Percentiles rank a stretch among this genome's conserved stretches.
phyloP scores from a whole-genome alignment of 176 grass and related monocot genomes.

The Aegilops umbellulata region DNA sequence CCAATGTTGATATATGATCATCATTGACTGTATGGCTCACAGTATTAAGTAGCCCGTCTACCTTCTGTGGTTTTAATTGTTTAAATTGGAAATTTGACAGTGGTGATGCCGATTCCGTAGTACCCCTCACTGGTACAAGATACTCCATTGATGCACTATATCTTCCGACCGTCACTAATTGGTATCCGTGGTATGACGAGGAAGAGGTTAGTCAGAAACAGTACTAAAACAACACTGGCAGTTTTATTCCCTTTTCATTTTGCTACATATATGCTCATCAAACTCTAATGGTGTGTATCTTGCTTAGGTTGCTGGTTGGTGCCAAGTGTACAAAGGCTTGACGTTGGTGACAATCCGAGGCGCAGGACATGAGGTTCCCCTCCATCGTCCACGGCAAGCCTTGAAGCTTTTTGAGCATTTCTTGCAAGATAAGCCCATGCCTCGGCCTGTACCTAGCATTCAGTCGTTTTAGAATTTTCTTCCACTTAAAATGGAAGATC shows the following conservation, averaged over 20 bases:
- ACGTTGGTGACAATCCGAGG: conserved; percentile 55
- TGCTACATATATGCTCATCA: neutral
- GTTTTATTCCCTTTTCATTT: neutral
- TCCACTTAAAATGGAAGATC: neutral
- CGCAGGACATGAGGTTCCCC: conserved; percentile 67
- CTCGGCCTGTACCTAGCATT: conserved; percentile 29
- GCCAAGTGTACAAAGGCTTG: conserved; percentile 60
- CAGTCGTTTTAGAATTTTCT: conserved; percentile 28
- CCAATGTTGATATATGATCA: neutral
- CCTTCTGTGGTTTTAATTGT: neutral
- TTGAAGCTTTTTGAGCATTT: conserved; percentile 69
- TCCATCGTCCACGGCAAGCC: conserved; percentile 52
- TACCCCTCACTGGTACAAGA: conserved; percentile 68
- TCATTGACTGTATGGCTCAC: neutral
- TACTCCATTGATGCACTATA: conserved; percentile 78
- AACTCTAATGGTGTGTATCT: neutral
- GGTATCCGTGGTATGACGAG: conserved; percentile 77
- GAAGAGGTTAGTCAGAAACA: conserved; percentile 43
- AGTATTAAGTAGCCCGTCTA: neutral
- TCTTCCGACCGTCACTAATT: conserved; percentile 52
- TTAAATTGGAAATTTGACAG: conserved; percentile 37
- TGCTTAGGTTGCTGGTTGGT: conserved; percentile 65
- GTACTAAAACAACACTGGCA: neutral
- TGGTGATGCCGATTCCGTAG: conserved; percentile 76
- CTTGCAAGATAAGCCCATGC: conserved; percentile 53